Evolutionary conservation across 2,329 filamentous ascomycete genomes (phyloP).

Genomic region (Ambrosiella xylebori): DNA sequence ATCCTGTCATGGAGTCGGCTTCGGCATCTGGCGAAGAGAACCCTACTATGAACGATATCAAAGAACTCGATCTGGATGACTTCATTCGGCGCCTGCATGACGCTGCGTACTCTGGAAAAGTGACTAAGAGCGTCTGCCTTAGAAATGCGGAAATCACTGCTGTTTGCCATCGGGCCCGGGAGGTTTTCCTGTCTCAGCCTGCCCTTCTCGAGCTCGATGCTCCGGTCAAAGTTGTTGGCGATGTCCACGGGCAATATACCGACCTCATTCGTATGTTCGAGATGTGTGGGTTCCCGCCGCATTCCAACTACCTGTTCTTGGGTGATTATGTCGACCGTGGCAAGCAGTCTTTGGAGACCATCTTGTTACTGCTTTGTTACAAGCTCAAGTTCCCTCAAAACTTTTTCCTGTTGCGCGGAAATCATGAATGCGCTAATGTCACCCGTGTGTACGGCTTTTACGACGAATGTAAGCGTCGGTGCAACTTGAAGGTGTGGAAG

Average conservation of each 20-base stretch:
- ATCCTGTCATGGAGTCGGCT: slow-evolving; percentile 39
- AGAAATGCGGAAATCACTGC: slow-evolving; percentile 96
- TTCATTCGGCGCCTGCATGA: slow-evolving; percentile 91
- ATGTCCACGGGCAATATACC: slow-evolving; percentile 92
- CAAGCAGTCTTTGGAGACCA: slow-evolving; percentile 91
- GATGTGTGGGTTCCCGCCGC: slow-evolving; percentile 93
- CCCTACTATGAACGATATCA: slow-evolving; percentile 79
- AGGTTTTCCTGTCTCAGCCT: slow-evolving; percentile 80
- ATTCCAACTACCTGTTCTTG: slow-evolving; percentile 81
- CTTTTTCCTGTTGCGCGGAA: slow-evolving; percentile 86
- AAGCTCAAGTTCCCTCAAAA: slow-evolving; percentile 96
- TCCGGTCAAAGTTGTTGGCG: slow-evolving; percentile 93
- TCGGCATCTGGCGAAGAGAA: slow-evolving; percentile 20
- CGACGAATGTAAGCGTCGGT: slow-evolving; percentile 90
- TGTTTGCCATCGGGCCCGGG: slow-evolving; percentile 76
- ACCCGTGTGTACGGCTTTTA: slow-evolving; percentile 95
- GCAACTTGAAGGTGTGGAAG: slow-evolving; percentile 97
- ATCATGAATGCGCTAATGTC: slow-evolving; percentile 93
- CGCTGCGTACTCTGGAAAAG: slow-evolving; percentile 87
- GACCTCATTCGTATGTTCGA: slow-evolving; percentile 94
- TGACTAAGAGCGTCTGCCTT: slow-evolving; percentile 90
- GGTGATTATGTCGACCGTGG: slow-evolving; percentile 94
- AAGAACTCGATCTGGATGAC: slow-evolving; percentile 86
- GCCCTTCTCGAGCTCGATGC: slow-evolving; percentile 81
- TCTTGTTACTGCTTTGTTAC: slow-evolving; percentile 81